Evolutionary conservation across 148 eudicot species (phyloP), one percentile per base, ranked within the genome.

Genomic region (Spergularia marina): DNA sequence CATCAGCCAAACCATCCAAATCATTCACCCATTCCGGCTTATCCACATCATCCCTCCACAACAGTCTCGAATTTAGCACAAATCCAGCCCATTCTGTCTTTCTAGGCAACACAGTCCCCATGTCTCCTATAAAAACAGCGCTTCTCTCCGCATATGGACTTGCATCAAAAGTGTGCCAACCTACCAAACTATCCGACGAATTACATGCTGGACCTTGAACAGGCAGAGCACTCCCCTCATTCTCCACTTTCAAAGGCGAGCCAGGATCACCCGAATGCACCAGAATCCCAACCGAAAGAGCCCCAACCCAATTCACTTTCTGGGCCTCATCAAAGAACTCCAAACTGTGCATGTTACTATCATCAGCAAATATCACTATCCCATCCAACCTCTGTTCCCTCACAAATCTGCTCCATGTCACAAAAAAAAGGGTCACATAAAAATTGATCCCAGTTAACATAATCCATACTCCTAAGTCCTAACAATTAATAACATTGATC

Each of bases 151-250:
- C 85, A 54, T 86, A 88, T 3, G 91, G 92, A 59, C 59, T 61
- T 3, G 88, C 34, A 82, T 92, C 81, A 36, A 92, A 90, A 6
- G 90, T 90, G 76, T 95, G 94, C 97, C 97, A 95, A 52, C 99
- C 99, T 60, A 86, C 84, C 70, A 92, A 88, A n/a, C 75, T 79
- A 59, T 90, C 87, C 2, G 97, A 90, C 49, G 92, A 77, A 82
- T 95, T 95, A 84, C 99, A 95, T 1, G 96, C 91, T 11, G 99
- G 99, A 71, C 99, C 99, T 81, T 95, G 99, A 80, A 95, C 80
- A 0, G 99, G 97, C 76, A 89, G 70, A 36, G 87, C 78, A 63
- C 76, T 81, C 44, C 75, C 85, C 39, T 59, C 87, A 40, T 82
- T 82, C 39, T 65, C 80, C 18, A 71, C 66, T 55, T 79, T 75